Evolutionary conservation across 2,329 filamentous ascomycete species (phyloP), one percentile per base, ranked within the genome.

Genomic region (Neoscytalidium dimidiatum): DNA sequence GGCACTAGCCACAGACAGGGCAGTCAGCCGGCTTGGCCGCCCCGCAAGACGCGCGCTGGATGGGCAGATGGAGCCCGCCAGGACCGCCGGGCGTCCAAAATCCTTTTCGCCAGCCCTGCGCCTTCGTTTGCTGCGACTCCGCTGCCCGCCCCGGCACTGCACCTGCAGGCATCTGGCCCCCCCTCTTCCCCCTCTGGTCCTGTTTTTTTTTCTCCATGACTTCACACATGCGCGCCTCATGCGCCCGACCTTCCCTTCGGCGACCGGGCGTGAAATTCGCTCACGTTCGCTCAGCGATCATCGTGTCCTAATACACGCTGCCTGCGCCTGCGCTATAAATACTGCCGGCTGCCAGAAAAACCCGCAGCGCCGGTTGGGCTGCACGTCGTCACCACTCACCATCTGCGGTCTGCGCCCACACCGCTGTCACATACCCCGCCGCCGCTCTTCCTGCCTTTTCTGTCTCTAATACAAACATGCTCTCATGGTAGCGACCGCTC

Each of bases 401-500:
- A 29, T n/a, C 61, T 26, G 35, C 51, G 21, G 28, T 53, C 28
- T 44, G 35, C 19, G 33, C 38, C 46, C 46, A 53, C 48, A 29
- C 61, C 61, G 38, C 26, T 17, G 48, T 48, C 61, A n/a, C 48
- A 29, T 23, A 41, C 48, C 46, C 28, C 61, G n/a, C 61, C 38
- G 38, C 57, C 21, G 57, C 48, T 53, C 17, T 19, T 46, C 46
- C n/a, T 56, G 35, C 35, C 19, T 43, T 53, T 44, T 62, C 23
- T 19, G 38, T 23, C 23, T 31, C 56, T 53, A 52, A 60, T 52
- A 58, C 53, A 68, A 70, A 67, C 35, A 77, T 77, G 74, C 74
- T 77, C 44, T 71, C 68, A 33, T 73, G 73, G 74, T 77, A 76
- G 68, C 71, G 11, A 41, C 58, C 43, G 53, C 41, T 49, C 48